Evolutionary conservation across 768 basidiomycete species (phyloP), one percentile per base, ranked within the genome.

Genomic region (Crucibulum laeve): DNA sequence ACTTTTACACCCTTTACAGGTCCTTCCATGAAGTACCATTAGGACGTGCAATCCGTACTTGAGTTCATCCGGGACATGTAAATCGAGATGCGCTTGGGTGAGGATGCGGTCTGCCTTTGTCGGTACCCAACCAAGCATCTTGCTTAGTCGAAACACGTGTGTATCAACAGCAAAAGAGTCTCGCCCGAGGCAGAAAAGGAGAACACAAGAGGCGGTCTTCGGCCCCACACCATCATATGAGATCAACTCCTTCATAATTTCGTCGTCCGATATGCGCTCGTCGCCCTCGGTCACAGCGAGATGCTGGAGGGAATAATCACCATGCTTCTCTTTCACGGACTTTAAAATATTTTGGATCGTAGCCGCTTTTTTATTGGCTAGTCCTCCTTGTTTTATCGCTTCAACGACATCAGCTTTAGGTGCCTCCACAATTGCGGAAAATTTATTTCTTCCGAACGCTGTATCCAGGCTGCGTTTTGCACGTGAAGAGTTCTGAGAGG

Each of bases 161-260:
- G 81, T 83, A 47, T 83, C 80, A 38, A 83, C 81, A 0, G 81
- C 77, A 44, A 82, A 82, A 0, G 77, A 75, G 35, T 76, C 65
- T n/a, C 80, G 65, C 4, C 74, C 78, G 5, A 83, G 63, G 49
- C 77, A 79, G 55, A 82, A 80, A 18, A 80, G 64, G 10, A 82
- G 58, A 0, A 83, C 80, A 46, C 80, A 82, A 1, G 80, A 76
- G 1, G 79, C 80, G 1, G 79, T 81, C 59, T 82, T 82, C 1
- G 78, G 80, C 1, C 80, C 79, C 7, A 83, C 79, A 1, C 80
- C 80, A 23, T 70, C 59, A 44, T 76, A 76, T 3, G 77, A 70
- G 11, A 79, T 70, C 21, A 82, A 67, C 48, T 76, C 79, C 48
- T 66, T 57, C 79, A 80, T 81, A 25, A 74, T 70, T n/a, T 67